Percentiles rank a stretch among this genome's conserved stretches.
phyloP scores from a whole-genome alignment of 208 protist genomes.

The Sergeia podlipaevii region DNA sequence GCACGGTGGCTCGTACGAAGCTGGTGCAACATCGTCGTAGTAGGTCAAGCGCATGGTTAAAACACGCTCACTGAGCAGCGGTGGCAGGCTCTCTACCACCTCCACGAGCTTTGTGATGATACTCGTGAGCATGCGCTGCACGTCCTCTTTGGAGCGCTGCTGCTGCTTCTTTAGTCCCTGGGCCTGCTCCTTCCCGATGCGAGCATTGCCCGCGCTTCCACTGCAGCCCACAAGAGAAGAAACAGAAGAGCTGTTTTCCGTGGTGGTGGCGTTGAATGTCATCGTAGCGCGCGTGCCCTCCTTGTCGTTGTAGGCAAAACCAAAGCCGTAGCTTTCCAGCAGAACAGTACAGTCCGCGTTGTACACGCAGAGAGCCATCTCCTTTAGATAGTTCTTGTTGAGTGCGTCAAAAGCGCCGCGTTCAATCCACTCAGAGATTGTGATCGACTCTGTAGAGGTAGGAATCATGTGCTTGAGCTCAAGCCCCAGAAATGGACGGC shows the following conservation, averaged over 20 bases:
- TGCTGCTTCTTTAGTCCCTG: too few relatives aligned
- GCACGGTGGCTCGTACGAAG: conserved; percentile 68
- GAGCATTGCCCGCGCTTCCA: background rate
- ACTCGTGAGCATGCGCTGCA: conserved; percentile 37
- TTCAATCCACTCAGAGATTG: conserved; percentile 72
- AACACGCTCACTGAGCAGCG: conserved; percentile 57
- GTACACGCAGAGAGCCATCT: conserved; percentile 76
- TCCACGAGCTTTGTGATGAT: conserved; percentile 66
- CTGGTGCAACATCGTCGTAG: conserved; percentile 63
- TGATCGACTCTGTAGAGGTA: conserved; percentile 38
- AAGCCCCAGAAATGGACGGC: conserved; percentile 50
- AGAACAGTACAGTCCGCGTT: conserved; percentile 42
- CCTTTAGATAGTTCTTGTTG: conserved; percentile 72
- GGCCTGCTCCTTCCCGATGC: background rate
- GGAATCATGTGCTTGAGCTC: conserved; percentile 61
- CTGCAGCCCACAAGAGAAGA: too few relatives aligned
- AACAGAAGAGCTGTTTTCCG: background rate
- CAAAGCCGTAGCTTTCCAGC: conserved; percentile 79
- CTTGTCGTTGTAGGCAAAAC: conserved; percentile 50
- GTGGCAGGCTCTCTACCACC: conserved; percentile 57
- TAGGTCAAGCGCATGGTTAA: conserved; percentile 78
- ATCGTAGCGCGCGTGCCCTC: conserved; percentile 45
- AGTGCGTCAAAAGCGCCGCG: conserved; percentile 81
- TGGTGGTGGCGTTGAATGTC: conserved; percentile 15
- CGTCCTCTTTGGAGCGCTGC: conserved; percentile 56